Evolutionary conservation across 192 early-diverging fungal genomes (phyloP).

Genomic region (Haplosporangium gracile): DNA sequence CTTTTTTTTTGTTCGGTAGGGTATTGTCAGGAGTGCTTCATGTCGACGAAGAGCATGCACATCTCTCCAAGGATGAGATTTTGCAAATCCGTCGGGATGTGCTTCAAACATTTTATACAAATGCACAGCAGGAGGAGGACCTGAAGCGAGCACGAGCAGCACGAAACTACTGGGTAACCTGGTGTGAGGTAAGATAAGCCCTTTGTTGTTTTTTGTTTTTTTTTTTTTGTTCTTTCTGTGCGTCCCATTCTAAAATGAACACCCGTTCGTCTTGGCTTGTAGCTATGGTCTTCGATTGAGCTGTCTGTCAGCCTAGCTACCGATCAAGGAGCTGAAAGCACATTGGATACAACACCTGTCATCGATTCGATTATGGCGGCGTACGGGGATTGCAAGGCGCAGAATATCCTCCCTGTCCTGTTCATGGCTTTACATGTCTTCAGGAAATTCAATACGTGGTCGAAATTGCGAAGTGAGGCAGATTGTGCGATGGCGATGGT

Average conservation of each 20-base stretch:
- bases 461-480: conserved; percentile 16
- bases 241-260: not conserved
- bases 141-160: conserved; percentile 13
- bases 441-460: conserved; percentile 11
- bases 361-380: conserved; percentile 16
- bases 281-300: conserved; percentile 6
- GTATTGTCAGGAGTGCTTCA: conserved; percentile 5
- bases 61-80: conserved; percentile 17
- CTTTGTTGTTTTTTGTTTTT: conserved; percentile 5
- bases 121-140: conserved; percentile 5
- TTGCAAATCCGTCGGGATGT: conserved; percentile 15
- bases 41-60: conserved; percentile 15
- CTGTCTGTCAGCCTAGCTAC: not conserved
- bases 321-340: not conserved
- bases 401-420: conserved; percentile 12
- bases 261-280: not conserved
- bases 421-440: conserved; percentile 24
- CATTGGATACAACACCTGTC: conserved; percentile 4
- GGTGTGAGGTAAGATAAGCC: conserved; percentile 7
- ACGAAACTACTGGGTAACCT: not conserved
- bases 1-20: conserved; percentile 12
- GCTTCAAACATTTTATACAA: conserved; percentile 7
- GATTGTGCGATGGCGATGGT: conserved; percentile 19
- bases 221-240: too few relatives aligned
- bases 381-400: conserved; percentile 8